These are phyloP conservation scores for Micractinium sp. DNA, from an alignment of 139 green algal species.

Conservation along the genomic window DNA sequence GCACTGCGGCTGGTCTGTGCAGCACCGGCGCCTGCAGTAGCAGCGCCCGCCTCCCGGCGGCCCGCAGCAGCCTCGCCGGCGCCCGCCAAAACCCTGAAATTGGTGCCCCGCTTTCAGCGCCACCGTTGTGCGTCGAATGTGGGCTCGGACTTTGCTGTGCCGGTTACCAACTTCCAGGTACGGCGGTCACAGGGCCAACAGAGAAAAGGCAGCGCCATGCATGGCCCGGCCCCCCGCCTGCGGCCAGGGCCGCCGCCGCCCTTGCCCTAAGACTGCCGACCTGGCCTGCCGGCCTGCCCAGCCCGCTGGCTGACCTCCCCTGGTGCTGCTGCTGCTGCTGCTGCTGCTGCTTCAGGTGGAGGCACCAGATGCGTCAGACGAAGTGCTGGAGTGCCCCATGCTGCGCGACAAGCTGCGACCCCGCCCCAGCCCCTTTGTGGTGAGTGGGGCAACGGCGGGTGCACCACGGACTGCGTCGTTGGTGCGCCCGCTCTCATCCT, in stretches of 20 bases:
- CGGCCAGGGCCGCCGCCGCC: neutral
- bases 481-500: no score
- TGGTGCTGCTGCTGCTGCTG: neutral
- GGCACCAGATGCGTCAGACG: slow-evolving; percentile 40
- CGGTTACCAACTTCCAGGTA: slow-evolving; percentile 14
- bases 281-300: neutral
- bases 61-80: no score
- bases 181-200: neutral
- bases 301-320: neutral
- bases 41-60: no score
- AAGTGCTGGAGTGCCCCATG: slow-evolving; percentile 70
- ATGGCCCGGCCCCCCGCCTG: neutral
- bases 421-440: slow-evolving; percentile 27
- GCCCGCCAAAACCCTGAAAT: no score
- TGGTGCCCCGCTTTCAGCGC: neutral
- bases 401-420: slow-evolving; percentile 52
- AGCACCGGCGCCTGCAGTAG: no score
- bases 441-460: neutral
- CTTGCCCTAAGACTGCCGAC: neutral
- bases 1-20: no score
- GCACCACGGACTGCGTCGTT: neutral
- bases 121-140: neutral
- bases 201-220: neutral
- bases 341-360: slow-evolving; percentile 7
- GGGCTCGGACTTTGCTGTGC: neutral